Percentiles rank a stretch among this genome's conserved stretches.
Conservation (phyloP, 1,284 basidiomycete genomes). For the Porphyrellus sp. region DNA sequence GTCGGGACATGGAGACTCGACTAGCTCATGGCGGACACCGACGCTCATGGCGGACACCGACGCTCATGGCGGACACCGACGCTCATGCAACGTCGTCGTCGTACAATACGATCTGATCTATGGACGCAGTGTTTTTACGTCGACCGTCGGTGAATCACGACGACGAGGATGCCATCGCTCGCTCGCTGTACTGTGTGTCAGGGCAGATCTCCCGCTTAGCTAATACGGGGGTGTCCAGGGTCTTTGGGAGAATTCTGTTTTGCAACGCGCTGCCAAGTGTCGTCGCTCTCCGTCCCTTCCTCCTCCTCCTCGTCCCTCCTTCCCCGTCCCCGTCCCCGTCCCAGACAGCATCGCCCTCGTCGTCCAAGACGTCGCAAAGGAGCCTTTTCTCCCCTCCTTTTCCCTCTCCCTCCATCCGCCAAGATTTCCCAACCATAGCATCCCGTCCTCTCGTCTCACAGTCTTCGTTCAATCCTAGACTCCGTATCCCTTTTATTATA, state of each 20-base stretch:
- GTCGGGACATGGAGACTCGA: neutral
- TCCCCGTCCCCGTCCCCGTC: constrained; percentile 19
- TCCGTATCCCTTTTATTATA: constrained; percentile 24
- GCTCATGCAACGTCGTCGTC: neutral
- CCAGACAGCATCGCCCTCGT: constrained; percentile 26
- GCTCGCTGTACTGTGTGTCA: no score
- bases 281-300: constrained; percentile 29
- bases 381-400: constrained; percentile 14
- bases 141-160: no score
- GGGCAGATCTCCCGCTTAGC: no score
- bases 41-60: neutral
- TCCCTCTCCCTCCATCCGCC: constrained; percentile 12
- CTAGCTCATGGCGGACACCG: neutral
- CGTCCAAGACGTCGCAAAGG: constrained; percentile 24
- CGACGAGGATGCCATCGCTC: no score
- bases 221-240: constrained; percentile 26
- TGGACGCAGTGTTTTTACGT: no score
- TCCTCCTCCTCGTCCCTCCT: constrained; percentile 22
- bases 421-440: constrained; percentile 19
- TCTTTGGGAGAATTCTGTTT: constrained; percentile 38
- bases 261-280: constrained; percentile 34
- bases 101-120: no score
- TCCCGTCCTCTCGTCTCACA: constrained; percentile 15
- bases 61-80: neutral
- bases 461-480: constrained; percentile 23